These are phyloP conservation scores for Chenopodium formosanum DNA, from an alignment of 148 eudicot species.

Conservation along the genomic window DNA sequence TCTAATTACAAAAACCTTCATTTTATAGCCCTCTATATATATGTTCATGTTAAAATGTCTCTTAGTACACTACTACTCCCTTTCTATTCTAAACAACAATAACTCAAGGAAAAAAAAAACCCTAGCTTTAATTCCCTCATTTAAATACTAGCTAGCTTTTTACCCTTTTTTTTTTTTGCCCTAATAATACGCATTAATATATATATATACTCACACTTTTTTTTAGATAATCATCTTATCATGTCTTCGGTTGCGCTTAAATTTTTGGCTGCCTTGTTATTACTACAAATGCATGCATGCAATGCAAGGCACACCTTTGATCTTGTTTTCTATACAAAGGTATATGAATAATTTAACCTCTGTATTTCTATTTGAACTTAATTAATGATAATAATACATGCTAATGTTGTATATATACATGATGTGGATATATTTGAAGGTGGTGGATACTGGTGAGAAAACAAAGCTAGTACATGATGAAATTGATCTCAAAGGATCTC, in stretches of 20 bases:
- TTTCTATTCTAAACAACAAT: background rate
- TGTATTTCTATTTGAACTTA: no score
- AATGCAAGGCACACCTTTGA: slow-evolving; percentile 27
- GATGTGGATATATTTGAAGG: background rate
- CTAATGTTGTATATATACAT: background rate
- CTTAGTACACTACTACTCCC: slow-evolving; percentile 8
- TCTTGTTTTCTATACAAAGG: slow-evolving; percentile 23
- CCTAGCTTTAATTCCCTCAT: background rate
- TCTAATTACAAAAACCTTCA: background rate
- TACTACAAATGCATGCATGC: slow-evolving; percentile 45
- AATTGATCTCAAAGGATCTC: background rate
- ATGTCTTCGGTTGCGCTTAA: slow-evolving; percentile 33
- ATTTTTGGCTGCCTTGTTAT: slow-evolving; percentile 17
- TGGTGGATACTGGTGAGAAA: slow-evolving; percentile 24
- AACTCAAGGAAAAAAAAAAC: background rate
- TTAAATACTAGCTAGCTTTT: no score
- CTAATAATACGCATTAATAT: background rate
- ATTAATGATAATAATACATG: background rate
- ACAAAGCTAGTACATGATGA: slow-evolving; percentile 19
- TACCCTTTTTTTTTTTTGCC: background rate
- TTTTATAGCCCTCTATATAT: no score
- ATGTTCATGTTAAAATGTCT: background rate
- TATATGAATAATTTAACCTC: background rate
- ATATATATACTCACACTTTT: background rate
- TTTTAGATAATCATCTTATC: background rate